Conservation (phyloP, 768 basidiomycete genomes). For the Tricholomella constricta region DNA sequence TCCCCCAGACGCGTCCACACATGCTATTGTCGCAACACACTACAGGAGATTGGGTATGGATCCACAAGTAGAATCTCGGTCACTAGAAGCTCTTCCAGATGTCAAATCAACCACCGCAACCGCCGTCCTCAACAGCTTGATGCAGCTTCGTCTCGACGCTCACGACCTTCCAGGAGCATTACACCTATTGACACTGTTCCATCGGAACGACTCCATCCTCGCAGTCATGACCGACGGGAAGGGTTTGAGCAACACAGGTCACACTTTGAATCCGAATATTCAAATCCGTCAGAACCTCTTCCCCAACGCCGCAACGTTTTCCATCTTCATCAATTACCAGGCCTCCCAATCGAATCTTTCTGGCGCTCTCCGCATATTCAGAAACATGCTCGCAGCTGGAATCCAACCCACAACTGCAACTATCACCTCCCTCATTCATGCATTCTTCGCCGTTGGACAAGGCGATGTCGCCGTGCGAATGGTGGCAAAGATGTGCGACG, state of each 20-base stretch:
- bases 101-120: constrained; percentile 45
- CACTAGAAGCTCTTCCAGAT: constrained; percentile 46
- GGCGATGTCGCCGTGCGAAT: constrained; percentile 54
- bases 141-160: constrained; percentile 60
- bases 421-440: constrained; percentile 56
- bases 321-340: constrained; percentile 61
- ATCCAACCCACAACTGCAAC: constrained; percentile 48
- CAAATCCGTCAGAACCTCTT: constrained; percentile 20
- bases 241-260: constrained; percentile 1
- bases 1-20: constrained; percentile 56
- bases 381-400: constrained; percentile 45
- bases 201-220: constrained; percentile 24
- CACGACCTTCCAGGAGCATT: constrained; percentile 50
- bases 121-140: constrained; percentile 68
- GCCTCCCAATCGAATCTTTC: constrained; percentile 44
- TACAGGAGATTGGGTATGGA: constrained; percentile 66
- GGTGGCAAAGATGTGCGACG: constrained; percentile 47
- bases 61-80: constrained; percentile 50
- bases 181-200: constrained; percentile 52
- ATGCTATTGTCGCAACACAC: constrained; percentile 56
- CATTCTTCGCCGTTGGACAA: constrained; percentile 50
- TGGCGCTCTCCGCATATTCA: constrained; percentile 46
- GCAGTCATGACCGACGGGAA: constrained; percentile 16
- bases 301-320: constrained; percentile 63
- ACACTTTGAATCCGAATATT: constrained; percentile 4